Percentiles rank a stretch among this genome's conserved stretches.
Evolutionary conservation across 768 basidiomycete species (phyloP).

Genomic region (Boletus subcaerulescens): DNA sequence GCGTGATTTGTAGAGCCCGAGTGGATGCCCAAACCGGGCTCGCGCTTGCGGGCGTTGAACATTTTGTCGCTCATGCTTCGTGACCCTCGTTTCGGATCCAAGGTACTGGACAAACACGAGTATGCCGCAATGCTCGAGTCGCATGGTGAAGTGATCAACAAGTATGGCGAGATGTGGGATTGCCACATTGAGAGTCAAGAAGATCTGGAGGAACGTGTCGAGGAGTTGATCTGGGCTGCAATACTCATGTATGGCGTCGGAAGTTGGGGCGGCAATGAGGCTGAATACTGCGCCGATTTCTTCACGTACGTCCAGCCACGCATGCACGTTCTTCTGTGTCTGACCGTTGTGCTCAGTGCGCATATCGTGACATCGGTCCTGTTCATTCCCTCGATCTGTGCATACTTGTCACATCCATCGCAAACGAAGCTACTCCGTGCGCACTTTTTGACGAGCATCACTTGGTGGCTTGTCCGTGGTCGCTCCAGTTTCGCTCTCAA

Average conservation of each 20-base stretch:
- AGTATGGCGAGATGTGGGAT: constrained; percentile 48
- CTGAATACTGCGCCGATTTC: constrained; percentile 60
- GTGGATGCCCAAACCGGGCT: constrained; percentile 25
- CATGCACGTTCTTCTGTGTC: neutral
- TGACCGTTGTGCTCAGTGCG: constrained; percentile 41
- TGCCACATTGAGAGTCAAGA: constrained; percentile 35
- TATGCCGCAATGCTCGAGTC: constrained; percentile 35
- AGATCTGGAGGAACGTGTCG: constrained; percentile 49
- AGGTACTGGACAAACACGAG: constrained; percentile 31
- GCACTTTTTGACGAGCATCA: constrained; percentile 52
- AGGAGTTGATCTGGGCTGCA: constrained; percentile 60
- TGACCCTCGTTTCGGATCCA: constrained; percentile 39
- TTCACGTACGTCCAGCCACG: constrained; percentile 47
- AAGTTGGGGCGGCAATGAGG: constrained; percentile 42
- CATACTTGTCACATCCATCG: constrained; percentile 53
- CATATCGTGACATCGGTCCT: constrained; percentile 68
- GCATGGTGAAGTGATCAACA: constrained; percentile 39
- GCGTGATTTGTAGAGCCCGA: constrained; percentile 11
- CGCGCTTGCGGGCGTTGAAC: constrained; percentile 45
- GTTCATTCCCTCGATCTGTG: constrained; percentile 53
- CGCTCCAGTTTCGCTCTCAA: constrained; percentile 48
- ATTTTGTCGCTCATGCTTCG: constrained; percentile 54
- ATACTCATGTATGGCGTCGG: constrained; percentile 58
- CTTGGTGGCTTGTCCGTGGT: constrained; percentile 57
- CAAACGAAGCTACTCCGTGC: constrained; percentile 53